Percentiles rank a stretch among this genome's conserved stretches.
phyloP scores from a whole-genome alignment of 768 basidiomycete species.

The Collybia sordida region DNA sequence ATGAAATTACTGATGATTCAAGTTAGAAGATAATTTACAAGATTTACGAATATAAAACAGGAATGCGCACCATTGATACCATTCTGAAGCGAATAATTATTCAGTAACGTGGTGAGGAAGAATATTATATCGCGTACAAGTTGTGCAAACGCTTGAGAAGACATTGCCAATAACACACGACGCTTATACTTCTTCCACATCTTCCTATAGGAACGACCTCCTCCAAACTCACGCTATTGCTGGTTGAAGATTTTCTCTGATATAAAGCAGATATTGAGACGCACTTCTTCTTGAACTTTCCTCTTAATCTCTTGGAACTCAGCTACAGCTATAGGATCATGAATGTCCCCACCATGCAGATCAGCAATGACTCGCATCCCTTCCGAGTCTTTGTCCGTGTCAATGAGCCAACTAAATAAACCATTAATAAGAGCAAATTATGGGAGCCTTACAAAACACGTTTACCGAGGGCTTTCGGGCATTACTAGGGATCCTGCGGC shows the following conservation, averaged over 20 bases:
- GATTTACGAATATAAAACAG: neutral
- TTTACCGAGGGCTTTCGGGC: slow-evolving; percentile 87
- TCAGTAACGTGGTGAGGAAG: slow-evolving; percentile 1
- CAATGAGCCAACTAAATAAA: slow-evolving; percentile 77
- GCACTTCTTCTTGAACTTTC: slow-evolving; percentile 67
- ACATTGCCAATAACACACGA: slow-evolving; percentile 90
- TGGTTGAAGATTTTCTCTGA: neutral
- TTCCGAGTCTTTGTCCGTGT: slow-evolving; percentile 78
- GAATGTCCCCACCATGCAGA: slow-evolving; percentile 78
- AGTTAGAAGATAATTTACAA: too few species aligned
- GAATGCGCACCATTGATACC: slow-evolving; percentile 80
- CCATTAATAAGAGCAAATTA: neutral
- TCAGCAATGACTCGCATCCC: slow-evolving; percentile 88
- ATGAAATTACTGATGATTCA: slow-evolving; percentile 74
- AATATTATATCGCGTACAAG: slow-evolving; percentile 54
- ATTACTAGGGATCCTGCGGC: slow-evolving; percentile 77
- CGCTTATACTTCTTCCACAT: slow-evolving; percentile 91
- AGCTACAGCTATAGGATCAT: slow-evolving; percentile 65
- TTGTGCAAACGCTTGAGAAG: slow-evolving; percentile 93
- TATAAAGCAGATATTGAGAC: slow-evolving; percentile 9
- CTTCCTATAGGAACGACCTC: slow-evolving; percentile 68
- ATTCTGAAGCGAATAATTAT: slow-evolving; percentile 50
- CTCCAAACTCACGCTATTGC: slow-evolving; percentile 69
- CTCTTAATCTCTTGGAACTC: slow-evolving; percentile 92
- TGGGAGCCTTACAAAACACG: neutral